Evolutionary conservation across 108 stramenopile genomes (phyloP), one percentile per base, ranked within the genome.

Genomic region (Nitzschia sp.): DNA sequence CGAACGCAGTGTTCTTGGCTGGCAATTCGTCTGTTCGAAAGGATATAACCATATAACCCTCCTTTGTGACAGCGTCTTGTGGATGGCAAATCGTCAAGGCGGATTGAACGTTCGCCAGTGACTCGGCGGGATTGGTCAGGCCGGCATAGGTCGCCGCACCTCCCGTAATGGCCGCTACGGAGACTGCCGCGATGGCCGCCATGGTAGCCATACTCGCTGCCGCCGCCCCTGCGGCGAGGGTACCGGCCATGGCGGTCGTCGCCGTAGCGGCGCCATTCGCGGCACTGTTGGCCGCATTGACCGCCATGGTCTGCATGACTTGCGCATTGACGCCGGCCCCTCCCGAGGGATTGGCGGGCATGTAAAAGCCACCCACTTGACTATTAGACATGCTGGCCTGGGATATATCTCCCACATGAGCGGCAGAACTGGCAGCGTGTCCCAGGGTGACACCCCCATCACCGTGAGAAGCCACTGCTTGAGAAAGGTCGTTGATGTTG

Each of bases 231-330:
- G 48, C 63, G 16, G 48, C 63, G 1, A 33, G 19, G 0, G 50
- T 19, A 9, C 38, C 15, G 27, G 63, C 63, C 46, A 64, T 64
- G 16, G 48, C 28, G 0, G 31, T 5, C 19, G 63, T 32, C 0
- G 63, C 50, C 33, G 26, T 17, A 6, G 63, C 63, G 0, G 63
- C 63, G 15, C 63, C 50, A 31, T 16, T 5, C 5, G n/a, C 63
- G 1, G 63, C 63, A 50, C n/a, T 50, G 3, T 19, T 8, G 11
- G 63, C 63, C 0, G 63, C 63, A 50, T 52, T 48, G 27, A 16
- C 32, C n/a, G 63, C 63, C 63, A 64, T 64, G 63, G 5, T 50
- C 25, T 61, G 60, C 8, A 61, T 1, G 41, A 31, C 60, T 61
- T 61, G 60, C 17, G 41, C 23, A 17, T 61, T 27, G 8, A 31